These are phyloP conservation scores for Tuber microsphaerosporum DNA, from an alignment of 495 filamentous ascomycete species.

Conservation along the genomic window DNA sequence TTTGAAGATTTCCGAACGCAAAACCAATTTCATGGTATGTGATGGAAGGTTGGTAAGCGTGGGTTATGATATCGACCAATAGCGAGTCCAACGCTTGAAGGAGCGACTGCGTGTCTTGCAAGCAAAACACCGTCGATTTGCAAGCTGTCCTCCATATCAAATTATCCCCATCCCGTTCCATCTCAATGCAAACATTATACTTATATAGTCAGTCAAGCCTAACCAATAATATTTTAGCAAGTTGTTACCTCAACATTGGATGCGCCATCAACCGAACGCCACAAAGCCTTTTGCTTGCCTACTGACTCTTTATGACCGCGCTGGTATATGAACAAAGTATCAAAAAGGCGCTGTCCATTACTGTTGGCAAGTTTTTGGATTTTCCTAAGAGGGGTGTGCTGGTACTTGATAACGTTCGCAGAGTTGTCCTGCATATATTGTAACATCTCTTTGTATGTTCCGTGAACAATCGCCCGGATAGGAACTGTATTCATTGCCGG, in stretches of 20 bases:
- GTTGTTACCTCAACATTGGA: slow-evolving; percentile 55
- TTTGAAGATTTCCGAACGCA: slow-evolving; percentile 36
- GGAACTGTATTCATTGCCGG: slow-evolving; percentile 74
- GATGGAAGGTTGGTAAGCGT: slow-evolving; percentile 49
- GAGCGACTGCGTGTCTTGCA: slow-evolving; percentile 45
- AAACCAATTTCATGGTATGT: slow-evolving; percentile 46
- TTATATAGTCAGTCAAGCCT: slow-evolving; percentile 25
- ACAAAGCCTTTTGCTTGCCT: slow-evolving; percentile 20
- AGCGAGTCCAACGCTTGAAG: slow-evolving; percentile 52
- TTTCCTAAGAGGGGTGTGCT: slow-evolving; percentile 61
- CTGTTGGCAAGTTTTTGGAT: slow-evolving; percentile 48
- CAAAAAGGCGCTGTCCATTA: slow-evolving; percentile 48
- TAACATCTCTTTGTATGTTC: slow-evolving; percentile 54
- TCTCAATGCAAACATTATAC: slow-evolving; percentile 72
- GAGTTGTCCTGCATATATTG: slow-evolving; percentile 58
- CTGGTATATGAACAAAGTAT: slow-evolving; percentile 69
- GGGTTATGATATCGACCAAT: slow-evolving; percentile 49
- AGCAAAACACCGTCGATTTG: slow-evolving; percentile 50
- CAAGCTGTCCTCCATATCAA: slow-evolving; percentile 66
- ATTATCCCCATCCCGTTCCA: slow-evolving; percentile 53
- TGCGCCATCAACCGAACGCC: slow-evolving; percentile 51
- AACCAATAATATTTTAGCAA: slow-evolving; percentile 2
- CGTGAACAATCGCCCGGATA: slow-evolving; percentile 58
- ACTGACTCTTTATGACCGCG: slow-evolving; percentile 34
- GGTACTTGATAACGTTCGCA: slow-evolving; percentile 49